A percentile compares a stretch with the other conserved stretches of the same genome.
phyloP scores from a whole-genome alignment of 2,329 filamentous ascomycete genomes.

The Pestalotiopsis sp. region DNA sequence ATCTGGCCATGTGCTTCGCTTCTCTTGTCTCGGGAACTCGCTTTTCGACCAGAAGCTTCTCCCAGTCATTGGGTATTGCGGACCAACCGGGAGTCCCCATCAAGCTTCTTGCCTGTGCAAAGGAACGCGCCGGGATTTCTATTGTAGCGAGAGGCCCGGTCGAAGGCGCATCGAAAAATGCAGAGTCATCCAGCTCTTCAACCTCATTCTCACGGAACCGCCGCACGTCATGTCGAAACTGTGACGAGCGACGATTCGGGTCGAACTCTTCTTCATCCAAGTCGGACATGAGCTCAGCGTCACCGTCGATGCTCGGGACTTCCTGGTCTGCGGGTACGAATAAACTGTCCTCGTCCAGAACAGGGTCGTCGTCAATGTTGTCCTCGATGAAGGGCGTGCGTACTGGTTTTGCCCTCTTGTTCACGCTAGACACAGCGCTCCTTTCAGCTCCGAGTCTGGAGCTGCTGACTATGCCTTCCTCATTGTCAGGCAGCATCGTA shows the following conservation, averaged over 20 bases:
- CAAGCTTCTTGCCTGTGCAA: constrained; percentile 18
- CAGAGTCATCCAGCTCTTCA: constrained; percentile 14
- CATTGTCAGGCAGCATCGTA: no score
- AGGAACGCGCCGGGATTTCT: constrained; percentile 14
- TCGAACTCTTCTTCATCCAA: neutral
- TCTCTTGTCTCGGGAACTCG: constrained; percentile 19
- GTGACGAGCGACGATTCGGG: neutral
- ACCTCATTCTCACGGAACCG: constrained; percentile 2
- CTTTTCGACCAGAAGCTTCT: constrained; percentile 17
- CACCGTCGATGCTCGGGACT: neutral
- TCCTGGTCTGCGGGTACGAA: neutral
- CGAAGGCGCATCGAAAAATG: constrained; percentile 21
- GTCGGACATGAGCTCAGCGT: neutral
- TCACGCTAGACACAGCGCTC: neutral
- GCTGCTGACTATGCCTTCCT: neutral
- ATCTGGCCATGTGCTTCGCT: constrained; percentile 20
- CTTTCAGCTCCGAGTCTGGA: neutral
- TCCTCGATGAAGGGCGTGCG: neutral
- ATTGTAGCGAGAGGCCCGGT: constrained; percentile 22
- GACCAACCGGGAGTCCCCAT: constrained; percentile 25
- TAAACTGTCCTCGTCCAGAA: neutral
- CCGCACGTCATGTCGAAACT: constrained; percentile 19
- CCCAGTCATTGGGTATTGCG: constrained; percentile 21
- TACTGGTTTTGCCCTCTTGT: neutral
- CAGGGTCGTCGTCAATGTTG: neutral